Conservation (phyloP, 2,329 filamentous ascomycete genomes). For the Penicillium italicum region DNA sequence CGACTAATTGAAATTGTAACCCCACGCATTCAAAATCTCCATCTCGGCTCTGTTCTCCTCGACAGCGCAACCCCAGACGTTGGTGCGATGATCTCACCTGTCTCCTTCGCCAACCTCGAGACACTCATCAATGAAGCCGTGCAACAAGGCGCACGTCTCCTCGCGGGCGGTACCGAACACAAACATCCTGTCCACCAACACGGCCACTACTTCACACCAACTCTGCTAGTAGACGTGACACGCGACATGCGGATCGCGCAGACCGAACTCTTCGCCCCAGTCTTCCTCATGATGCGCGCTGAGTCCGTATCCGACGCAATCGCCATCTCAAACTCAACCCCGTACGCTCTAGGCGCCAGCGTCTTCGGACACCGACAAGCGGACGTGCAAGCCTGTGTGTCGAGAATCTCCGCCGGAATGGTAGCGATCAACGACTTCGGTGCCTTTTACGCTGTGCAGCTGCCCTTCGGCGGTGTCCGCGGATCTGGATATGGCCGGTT, state of each 20-base stretch:
- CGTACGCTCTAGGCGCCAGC: slow-evolving; percentile 81
- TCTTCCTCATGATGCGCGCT: slow-evolving; percentile 81
- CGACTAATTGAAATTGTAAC: slow-evolving; percentile 66
- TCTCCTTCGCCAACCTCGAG: slow-evolving; percentile 73
- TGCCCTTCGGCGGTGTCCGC: slow-evolving; percentile 88
- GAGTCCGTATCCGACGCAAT: slow-evolving; percentile 65
- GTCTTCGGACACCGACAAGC: slow-evolving; percentile 72
- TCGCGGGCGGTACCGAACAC: slow-evolving; percentile 72
- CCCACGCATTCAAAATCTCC: slow-evolving; percentile 69
- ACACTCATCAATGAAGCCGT: slow-evolving; percentile 73
- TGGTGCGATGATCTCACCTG: slow-evolving; percentile 82
- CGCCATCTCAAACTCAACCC: slow-evolving; percentile 73
- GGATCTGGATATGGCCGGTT: slow-evolving; percentile 92
- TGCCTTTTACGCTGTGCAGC: slow-evolving; percentile 84
- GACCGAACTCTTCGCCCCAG: slow-evolving; percentile 87
- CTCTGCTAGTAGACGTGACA: slow-evolving; percentile 85
- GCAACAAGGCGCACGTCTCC: slow-evolving; percentile 69
- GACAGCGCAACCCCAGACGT: slow-evolving; percentile 60
- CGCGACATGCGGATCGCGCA: slow-evolving; percentile 81
- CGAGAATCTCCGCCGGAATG: slow-evolving; percentile 76
- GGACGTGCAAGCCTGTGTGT: slow-evolving; percentile 62
- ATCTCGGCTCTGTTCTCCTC: slow-evolving; percentile 67
- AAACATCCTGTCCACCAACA: slow-evolving; percentile 67
- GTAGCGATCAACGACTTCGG: slow-evolving; percentile 95
- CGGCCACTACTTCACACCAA: slow-evolving; percentile 91